Base-by-base conservation (phyloP, 129 eudicot genomes). In the Escallonia herrerae region DNA sequence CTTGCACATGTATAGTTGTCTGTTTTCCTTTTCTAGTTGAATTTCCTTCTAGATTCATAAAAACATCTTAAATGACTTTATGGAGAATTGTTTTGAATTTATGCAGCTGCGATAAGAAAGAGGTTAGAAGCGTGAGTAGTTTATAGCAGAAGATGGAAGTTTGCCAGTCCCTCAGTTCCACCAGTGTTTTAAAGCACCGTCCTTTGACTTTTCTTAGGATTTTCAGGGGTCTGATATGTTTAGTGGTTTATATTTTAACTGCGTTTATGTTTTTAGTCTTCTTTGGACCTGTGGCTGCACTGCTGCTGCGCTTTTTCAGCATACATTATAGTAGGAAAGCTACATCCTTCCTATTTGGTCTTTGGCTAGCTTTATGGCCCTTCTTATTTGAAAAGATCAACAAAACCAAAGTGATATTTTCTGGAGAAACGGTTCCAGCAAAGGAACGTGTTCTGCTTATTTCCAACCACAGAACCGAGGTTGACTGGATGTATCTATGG, bases 401-500 rank as follows among this genome's bases (percentile, higher is more conserved):
- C 79, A 79, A 79, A 66, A 91, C 95, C 0, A 87, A 74, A 59
- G 90, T 91, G 33, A 60, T 84, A 2, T 84, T 91, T 66, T 91
- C 94, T 64, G 97, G 97, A 46, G 95, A 91, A 15, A 73, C 50
- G 14, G 87, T 91, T 51, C 95, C 97, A 63, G 64, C 74, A 7
- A 66, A 49, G 56, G 90, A 91, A 44, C 96, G 95, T 45, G 90
- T 83, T 64, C 58, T 91, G 63, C 75, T 91, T 33, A 84, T 91
- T 56, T 88, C 95, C 64, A 91, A 91, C 74, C 97, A 91, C 66
- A 82, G 95, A 81, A 91, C 97, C 0, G 96, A 91, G 84, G 97
- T 91, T 57, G 97, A 91, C 60, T 87, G 97, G 97, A 91, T 91
- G 97, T 91, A 85, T 67, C 69, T 87, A 41, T 87, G 97, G 97